Evolutionary conservation across 2,329 filamentous ascomycete genomes (phyloP).

Genomic region (Plectosphaerella cucumerina): DNA sequence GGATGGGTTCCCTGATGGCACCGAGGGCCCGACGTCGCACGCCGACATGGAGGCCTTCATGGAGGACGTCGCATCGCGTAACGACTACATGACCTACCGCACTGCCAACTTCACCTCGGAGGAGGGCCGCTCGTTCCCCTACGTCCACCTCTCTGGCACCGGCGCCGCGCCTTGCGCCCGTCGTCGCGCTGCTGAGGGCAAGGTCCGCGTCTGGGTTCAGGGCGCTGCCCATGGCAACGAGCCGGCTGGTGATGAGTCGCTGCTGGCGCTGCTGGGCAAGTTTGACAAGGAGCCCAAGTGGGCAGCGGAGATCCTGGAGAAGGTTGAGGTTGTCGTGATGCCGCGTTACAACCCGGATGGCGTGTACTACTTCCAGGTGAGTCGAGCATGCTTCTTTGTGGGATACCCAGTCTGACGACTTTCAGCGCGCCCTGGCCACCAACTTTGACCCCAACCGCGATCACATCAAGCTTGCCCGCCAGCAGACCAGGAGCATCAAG

Average conservation of each 20-base stretch:
- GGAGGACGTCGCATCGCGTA: conserved; percentile 8
- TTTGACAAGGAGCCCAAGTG: conserved; percentile 22
- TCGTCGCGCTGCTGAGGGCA: conserved; percentile 9
- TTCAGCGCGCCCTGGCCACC: conserved; percentile 19
- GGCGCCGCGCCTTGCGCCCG: conserved; percentile 4
- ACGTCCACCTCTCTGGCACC: conserved; percentile 8
- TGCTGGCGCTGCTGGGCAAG: conserved; percentile 23
- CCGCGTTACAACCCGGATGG: conserved; percentile 29
- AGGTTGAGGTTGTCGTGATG: conserved; percentile 22
- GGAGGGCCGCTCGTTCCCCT: conserved; percentile 12
- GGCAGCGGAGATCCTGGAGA: conserved; percentile 20
- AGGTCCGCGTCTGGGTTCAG: conserved; percentile 25
- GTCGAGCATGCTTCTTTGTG: not conserved
- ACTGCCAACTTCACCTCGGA: conserved; percentile 14
- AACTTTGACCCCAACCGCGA: conserved; percentile 28
- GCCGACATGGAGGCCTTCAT: conserved; percentile 11
- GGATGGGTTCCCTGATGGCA: conserved; percentile 12
- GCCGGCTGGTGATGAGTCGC: conserved; percentile 24
- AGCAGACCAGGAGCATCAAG: conserved; percentile 26
- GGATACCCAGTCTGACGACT: not conserved
- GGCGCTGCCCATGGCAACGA: conserved; percentile 27
- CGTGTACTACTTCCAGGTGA: conserved; percentile 23
- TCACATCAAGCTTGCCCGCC: conserved; percentile 24
- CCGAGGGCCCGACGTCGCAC: conserved; percentile 13
- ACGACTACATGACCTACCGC: conserved; percentile 13